Evolutionary conservation across 345 rosid genomes (phyloP), one percentile per base, ranked within the genome.

Genomic region (Draba incana): DNA sequence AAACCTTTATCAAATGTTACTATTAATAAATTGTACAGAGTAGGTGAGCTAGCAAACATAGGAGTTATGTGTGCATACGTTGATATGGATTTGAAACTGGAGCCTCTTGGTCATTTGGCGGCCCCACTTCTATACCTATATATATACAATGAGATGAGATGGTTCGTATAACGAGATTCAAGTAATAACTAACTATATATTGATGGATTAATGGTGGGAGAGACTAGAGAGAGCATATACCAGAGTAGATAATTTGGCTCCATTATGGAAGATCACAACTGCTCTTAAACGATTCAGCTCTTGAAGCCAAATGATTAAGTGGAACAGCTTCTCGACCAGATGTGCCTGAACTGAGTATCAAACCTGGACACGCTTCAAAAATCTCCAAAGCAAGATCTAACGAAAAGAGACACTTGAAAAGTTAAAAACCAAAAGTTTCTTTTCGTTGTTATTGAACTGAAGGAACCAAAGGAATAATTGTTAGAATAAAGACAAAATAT

Each of bases 201-300:
- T 5, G 6, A 31, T 31, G 7, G 30, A 28, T 31, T 31, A 8
- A 6, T 31, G 6, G 1, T 5, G 5, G 35, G 6, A 6, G 6
- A 8, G 6, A 8, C 5, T 6, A 31, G 35, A 31, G 35, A 4
- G 5, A 31, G 6, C 5, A 31, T 5, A 4, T 31, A 31, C 50
- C 14, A 4, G 23, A 14, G 50, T 45, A 45, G 50, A 45, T 45
- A 9, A 45, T 45, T 45, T 45, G 9, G 50, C 50, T 45, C 50
- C 50, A 45, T 24, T 24, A 45, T 45, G 50, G 50, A 45, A 45
- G 50, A 45, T 45, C 50, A 45, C 50, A 45, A 14, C 50, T 15
- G 50, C 23, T 45, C 24, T 4, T 45, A 45, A 14, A 45, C 23
- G 6, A 45, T 45, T 14, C 50, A 14, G 6, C 24, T 2, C 1